Conservation (phyloP, 192 early-diverging fungal species). For the Pilobolus umbonatus region DNA sequence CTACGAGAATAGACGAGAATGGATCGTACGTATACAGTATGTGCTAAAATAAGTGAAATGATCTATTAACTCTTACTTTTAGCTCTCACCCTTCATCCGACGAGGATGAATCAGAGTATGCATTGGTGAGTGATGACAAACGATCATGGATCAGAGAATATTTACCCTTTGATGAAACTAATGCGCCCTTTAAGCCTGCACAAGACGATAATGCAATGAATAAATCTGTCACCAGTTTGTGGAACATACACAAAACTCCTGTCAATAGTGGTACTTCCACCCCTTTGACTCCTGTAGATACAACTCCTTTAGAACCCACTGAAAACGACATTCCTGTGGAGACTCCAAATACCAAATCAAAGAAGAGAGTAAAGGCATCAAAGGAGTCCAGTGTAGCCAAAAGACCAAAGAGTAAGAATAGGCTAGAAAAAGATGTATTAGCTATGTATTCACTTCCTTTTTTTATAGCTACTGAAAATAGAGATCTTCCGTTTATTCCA, state of each 20-base stretch:
- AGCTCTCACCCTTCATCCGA: slow-evolving; percentile 2
- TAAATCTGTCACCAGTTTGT: slow-evolving; percentile 48
- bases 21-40: too few relatives aligned
- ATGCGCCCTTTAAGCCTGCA: slow-evolving; percentile 15
- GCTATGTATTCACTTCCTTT: not conserved
- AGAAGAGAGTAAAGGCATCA: slow-evolving; percentile 35
- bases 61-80: too few relatives aligned
- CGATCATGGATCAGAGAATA: slow-evolving; percentile 3
- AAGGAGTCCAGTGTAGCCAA: slow-evolving; percentile 15
- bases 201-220: slow-evolving; percentile 56
- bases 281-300: slow-evolving; percentile 16
- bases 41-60: too few relatives aligned
- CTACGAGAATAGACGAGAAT: not conserved
- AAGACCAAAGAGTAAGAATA: slow-evolving; percentile 20
- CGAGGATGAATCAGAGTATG: slow-evolving; percentile 30
- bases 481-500: slow-evolving; percentile 26
- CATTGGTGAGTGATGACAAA: slow-evolving; percentile 22
- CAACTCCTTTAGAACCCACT: slow-evolving; percentile 29
- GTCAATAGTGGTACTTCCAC: slow-evolving; percentile 11
- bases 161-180: slow-evolving; percentile 2
- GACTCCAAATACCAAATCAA: slow-evolving; percentile 25
- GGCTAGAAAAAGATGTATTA: not conserved
- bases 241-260: slow-evolving; percentile 38
- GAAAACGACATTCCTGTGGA: slow-evolving; percentile 15
- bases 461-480: slow-evolving; percentile 14